Evolutionary conservation across 1,284 basidiomycete species (phyloP), one percentile per base, ranked within the genome.

Genomic region (Hemileia vastatrix): DNA sequence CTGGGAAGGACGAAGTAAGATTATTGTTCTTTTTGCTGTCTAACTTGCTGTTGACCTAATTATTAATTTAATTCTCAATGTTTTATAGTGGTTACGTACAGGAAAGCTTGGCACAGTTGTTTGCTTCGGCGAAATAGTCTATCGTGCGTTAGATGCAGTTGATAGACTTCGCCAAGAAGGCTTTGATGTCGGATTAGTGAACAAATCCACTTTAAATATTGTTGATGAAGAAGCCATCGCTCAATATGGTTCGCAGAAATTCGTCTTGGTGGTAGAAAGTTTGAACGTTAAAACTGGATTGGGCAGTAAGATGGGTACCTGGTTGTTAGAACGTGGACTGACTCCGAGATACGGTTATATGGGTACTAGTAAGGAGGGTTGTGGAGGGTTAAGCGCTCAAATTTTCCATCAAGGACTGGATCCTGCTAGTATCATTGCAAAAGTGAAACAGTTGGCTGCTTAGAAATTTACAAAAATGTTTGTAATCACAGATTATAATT

Each of bases 241-340:
- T 74, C 87, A 87, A 79, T 81, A 86, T 57, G 88, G 88, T 18
- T 72, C 78, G 23, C 84, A 81, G 67, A 81, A 80, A 40, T 90
- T 90, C 76, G 86, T 90, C 21, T 81, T 90, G 40, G 83, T 90
- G 45, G 87, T 86, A 21, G 88, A 90, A 77, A 85, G 86, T n/a
- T 79, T 86, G 63, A 90, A 87, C 79, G 85, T 86, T 77, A 88
- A 87, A 82, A 90, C 88, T 11, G 88, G 87, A 49, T 45, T 59
- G 32, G 50, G 60, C 19, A 61, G 50, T 23, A 63, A 66, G 49
- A 57, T 71, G 71, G 88, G 88, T 33, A 87, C 88, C 0, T 90
- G 86, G 86, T 79, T 90, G 24, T 80, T 90, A 48, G 86, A 90
- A 76, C 85, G 88, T 65, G 78, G 80, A 68, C 82, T 90, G 65